phyloP scores from a whole-genome alignment of 2,329 filamentous ascomycete species.

The Scortechinia acanthostroma region DNA sequence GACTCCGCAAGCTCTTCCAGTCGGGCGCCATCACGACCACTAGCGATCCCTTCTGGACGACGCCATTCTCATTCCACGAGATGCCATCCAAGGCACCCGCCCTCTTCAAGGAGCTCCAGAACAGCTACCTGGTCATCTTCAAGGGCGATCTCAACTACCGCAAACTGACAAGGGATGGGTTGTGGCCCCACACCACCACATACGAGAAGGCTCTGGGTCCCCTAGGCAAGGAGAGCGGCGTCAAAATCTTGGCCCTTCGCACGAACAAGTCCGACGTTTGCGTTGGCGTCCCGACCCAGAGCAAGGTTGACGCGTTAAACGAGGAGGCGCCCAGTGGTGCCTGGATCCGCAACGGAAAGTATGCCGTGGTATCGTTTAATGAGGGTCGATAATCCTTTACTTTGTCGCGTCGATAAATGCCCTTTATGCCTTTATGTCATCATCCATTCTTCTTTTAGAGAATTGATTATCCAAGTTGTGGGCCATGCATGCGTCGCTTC shows the following conservation, averaged over 20 bases:
- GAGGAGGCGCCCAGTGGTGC: constrained; percentile 42
- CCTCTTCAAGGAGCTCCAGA: constrained; percentile 49
- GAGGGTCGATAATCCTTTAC: not conserved
- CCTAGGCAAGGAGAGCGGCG: constrained; percentile 44
- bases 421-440: no score
- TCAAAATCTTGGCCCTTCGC: constrained; percentile 54
- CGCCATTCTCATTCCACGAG: constrained; percentile 55
- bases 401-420: no score
- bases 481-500: no score
- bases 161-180: constrained; percentile 57
- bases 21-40: constrained; percentile 3
- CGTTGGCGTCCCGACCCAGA: constrained; percentile 55
- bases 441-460: no score
- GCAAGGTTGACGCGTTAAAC: constrained; percentile 35
- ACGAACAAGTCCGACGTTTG: constrained; percentile 64
- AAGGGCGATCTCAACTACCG: constrained; percentile 68
- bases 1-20: not conserved
- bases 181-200: constrained; percentile 56
- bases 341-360: constrained; percentile 66
- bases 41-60: constrained; percentile 54
- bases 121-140: constrained; percentile 59
- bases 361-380: constrained; percentile 45
- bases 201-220: constrained; percentile 58
- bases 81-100: constrained; percentile 42
- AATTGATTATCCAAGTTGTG: no score